phyloP scores from a whole-genome alignment of 345 rosid species.

The Combretum micranthum region DNA sequence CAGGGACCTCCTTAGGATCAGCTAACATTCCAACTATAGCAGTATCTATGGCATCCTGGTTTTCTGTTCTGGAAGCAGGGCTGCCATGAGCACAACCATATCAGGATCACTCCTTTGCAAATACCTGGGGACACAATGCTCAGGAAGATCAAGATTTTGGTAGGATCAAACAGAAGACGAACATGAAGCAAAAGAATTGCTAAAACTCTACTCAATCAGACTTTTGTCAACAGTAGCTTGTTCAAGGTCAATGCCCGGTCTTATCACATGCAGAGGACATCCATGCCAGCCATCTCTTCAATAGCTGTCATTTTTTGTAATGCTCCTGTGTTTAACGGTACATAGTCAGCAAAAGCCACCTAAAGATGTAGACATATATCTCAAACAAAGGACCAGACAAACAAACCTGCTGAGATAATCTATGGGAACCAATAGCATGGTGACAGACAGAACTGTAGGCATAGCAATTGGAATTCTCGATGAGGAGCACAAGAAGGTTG shows the following conservation, averaged over 20 bases:
- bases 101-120: constrained; percentile 82
- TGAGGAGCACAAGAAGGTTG: constrained; percentile 96
- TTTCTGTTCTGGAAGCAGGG: constrained; percentile 89
- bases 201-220: constrained; percentile 65
- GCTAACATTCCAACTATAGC: constrained; percentile 97
- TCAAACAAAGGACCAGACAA: constrained; percentile 2
- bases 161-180: constrained; percentile 7
- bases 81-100: constrained; percentile 88
- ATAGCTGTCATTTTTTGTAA: constrained; percentile 99
- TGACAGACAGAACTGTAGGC: constrained; percentile 97
- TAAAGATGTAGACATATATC: constrained; percentile 5
- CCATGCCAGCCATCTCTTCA: constrained; percentile 99
- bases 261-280: constrained; percentile 98
- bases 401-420: constrained; percentile 89
- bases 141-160: constrained; percentile 7
- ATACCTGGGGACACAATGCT: constrained; percentile 46
- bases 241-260: constrained; percentile 95
- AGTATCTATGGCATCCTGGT: constrained; percentile 96
- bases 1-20: constrained; percentile 88
- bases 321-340: constrained; percentile 57
- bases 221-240: constrained; percentile 90
- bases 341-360: constrained; percentile 3
- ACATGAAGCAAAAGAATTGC: background rate
- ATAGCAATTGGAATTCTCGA: constrained; percentile 99
- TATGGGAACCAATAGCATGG: constrained; percentile 97